Evolutionary conservation across 257 asterid genomes (phyloP).

Genomic region (Agastache rugosa): DNA sequence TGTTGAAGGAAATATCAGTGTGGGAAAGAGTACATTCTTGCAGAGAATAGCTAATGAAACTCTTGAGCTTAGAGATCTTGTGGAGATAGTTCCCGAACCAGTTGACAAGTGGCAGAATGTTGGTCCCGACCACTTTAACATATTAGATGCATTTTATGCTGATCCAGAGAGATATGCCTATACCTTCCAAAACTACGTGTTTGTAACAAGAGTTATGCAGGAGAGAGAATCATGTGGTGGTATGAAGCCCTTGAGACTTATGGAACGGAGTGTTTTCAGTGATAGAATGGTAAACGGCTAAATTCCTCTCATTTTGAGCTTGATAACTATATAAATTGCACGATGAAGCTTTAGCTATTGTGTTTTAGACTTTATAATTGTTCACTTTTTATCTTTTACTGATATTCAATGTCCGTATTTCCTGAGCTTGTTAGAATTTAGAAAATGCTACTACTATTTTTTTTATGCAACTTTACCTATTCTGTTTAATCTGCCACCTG

Average conservation of each 20-base stretch:
- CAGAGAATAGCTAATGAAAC: conserved; percentile 89
- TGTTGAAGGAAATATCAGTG: conserved; percentile 91
- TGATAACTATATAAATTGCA: neutral
- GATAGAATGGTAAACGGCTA: conserved; percentile 72
- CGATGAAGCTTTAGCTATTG: neutral
- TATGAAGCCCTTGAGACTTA: conserved; percentile 77
- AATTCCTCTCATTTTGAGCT: neutral
- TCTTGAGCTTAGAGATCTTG: conserved; percentile 85
- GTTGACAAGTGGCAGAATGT: conserved; percentile 88
- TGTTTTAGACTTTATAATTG: neutral
- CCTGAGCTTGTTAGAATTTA: no score
- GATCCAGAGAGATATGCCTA: conserved; percentile 89
- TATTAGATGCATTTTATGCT: conserved; percentile 80
- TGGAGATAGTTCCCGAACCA: conserved; percentile 89
- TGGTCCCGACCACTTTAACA: conserved; percentile 79
- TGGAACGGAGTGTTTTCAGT: conserved; percentile 94
- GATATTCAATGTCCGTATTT: no score
- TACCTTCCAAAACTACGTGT: conserved; percentile 89
- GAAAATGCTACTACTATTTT: no score
- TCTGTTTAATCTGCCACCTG: neutral
- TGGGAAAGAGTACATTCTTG: conserved; percentile 79
- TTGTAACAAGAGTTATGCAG: conserved; percentile 84
- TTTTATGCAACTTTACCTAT: neutral
- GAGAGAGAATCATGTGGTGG: conserved; percentile 81
- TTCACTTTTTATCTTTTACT: no score